Base-by-base conservation (phyloP, 1,284 basidiomycete species). In the Agaricales sp. region DNA sequence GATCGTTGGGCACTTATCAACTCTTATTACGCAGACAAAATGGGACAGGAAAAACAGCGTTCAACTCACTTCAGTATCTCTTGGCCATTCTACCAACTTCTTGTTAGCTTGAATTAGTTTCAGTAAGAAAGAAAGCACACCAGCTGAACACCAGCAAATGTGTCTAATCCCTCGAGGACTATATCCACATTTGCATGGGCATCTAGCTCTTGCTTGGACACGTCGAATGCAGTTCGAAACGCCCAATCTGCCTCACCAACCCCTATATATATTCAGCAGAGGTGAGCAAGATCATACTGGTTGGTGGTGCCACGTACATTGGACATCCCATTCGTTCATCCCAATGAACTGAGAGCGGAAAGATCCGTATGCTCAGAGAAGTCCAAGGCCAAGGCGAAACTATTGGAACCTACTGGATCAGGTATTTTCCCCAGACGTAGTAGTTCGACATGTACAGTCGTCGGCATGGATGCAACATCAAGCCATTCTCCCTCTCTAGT, bases 91-190 rank as follows among this genome's bases (percentile, higher is more conserved):
- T 92, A 57, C 41, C 24, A 21, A 50, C 25, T 46, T 48, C 43
- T 35, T 19, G n/a, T 41, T 20, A 50, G 14, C 51, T 45, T 21
- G 19, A 47, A 39, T 41, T 39, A 43, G 49, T 21, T 18, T 4
- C 21, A 22, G 12, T 23, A 20, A 47, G 19, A 43, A 54, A 4
- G 23, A 26, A 2, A 12, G 64, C 82, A 64, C 53, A 88, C 90
- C 49, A 91, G 64, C 25, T 67, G 63, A 43, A 92, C 72, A 14
- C 67, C 70, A 2, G 86, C 82, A 62, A 89, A 93, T 0, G 92
- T 94, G 63, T 95, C 92, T 20, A 95, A 66, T 11, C 92, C 92
- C 14, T 92, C 89, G 53, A 93, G 91, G 4, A 92, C 70, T 20
- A 95, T 68, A 59, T 94, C 89, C 21, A 74, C 67, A 43, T n/a